Base-by-base conservation (phyloP, 2,329 filamentous ascomycete species). In the Aspergillus ochraceus region DNA sequence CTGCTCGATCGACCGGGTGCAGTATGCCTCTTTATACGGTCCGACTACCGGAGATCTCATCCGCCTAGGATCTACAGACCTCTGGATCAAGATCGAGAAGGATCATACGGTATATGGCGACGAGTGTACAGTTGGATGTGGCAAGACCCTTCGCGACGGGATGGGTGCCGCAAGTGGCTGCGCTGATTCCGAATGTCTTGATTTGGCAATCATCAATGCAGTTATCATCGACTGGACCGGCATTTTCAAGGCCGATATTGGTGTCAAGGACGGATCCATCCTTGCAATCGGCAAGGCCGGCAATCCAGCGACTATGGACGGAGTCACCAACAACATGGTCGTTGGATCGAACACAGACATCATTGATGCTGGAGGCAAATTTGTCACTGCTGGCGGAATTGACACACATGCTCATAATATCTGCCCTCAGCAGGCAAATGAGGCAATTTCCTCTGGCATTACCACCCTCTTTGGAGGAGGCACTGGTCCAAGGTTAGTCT, bases 211-310 rank as follows among this genome's bases (percentile, higher is more conserved):
- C 60, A 91, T 88, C 1, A 98, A 97, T 70, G 94, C 93, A 4
- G 79, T 98, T 64, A 89, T 98, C 45, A 84, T 98, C 20, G 94
- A 98, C 79, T 96, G 90, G 85, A 89, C 85, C 1, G 94, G 94
- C 52, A 97, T 98, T 71, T 96, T 91, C 83, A 98, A 98, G 79
- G 94, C 93, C 6, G 94, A 98, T 75, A 96, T 98, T 72, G 94
- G 94, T 32, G 88, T 98, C 74, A 97, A 96, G 76, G 78, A 92
- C 66, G 93, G 94, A 2, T 73, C 90, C 45, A 97, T 98, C 69
- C 88, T 89, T 30, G 94, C 87, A 0, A 94, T 98, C 67, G 94
- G 94, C 61, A 97, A 98, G 78, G 92, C 94, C 17, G 94, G 94
- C 20, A 98, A 97, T 70, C 94, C 94, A n/a, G 94, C 98, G 76